Evolutionary conservation across 129 eudicot species (phyloP), one percentile per base, ranked within the genome.

Genomic region (Pseudognaphalium luteoalbum): DNA sequence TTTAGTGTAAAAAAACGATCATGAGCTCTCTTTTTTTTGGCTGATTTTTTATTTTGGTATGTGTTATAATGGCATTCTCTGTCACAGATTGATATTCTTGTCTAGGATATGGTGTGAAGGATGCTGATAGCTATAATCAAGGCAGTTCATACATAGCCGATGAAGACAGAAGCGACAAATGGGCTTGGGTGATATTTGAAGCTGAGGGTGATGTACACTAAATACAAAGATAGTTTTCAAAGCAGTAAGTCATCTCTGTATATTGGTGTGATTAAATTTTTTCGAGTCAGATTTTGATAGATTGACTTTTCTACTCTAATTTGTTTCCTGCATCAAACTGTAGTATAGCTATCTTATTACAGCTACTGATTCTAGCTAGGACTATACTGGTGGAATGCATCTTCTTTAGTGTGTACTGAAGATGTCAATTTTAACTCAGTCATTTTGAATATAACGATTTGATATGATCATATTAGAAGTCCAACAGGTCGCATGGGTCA

Each of bases 171-270:
- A 87, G 98, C 20, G 98, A 25, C 81, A 90, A 87, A 75, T 93
- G 97, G 98, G 98, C 97, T 30, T 93, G 96, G 97, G 98, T 90
- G 7, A 81, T 91, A 50, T 93, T 93, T 78, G 97, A 93, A 88
- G 87, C 83, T 0, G 84, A 85, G 56, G 95, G 80, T 69, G 80
- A 88, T 64, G 81, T 93, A 61, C 70, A 80, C 52, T 77, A 22
- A 81, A 78, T 73, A 66, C 93, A 71, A 93, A 85, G 80, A 90
- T 91, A 60, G 87, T 93, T 59, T 96, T 91, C 52, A 93, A 93
- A 91, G 98, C 97, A 61, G 98, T 91, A 85, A 32, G 97, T 81
- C 54, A 22, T 76, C 62, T 73, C 21, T 66, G 5, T 34, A 28
- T 66, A 57, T 73, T 73, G 6, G 6, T 20, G 14, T 73, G n/a